Evolutionary conservation across 805 yeast species (phyloP).

Genomic region (Scheffersomyces ergatensis): DNA sequence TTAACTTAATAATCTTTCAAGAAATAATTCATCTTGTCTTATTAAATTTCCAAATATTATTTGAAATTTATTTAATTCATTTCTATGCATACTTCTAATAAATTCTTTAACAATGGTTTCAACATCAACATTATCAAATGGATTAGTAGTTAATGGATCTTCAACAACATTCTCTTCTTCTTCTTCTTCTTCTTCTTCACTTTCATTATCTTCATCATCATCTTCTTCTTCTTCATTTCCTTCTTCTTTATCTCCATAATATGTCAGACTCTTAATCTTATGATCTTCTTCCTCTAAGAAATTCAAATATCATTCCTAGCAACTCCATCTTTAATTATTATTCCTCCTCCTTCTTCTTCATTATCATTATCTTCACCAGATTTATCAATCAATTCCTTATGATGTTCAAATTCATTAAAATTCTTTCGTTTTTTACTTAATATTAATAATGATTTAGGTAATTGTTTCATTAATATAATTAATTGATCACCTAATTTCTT

Average conservation of each 20-base stretch:
- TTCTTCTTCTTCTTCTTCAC: constrained; percentile 21
- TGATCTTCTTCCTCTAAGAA: constrained; percentile 2
- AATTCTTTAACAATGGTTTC: constrained; percentile 3
- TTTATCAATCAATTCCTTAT: background rate
- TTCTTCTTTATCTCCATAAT: constrained; percentile 3
- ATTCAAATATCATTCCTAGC: background rate
- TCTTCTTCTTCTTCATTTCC: constrained; percentile 3
- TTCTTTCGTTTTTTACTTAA: constrained; percentile 63
- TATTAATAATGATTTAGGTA: constrained; percentile 70
- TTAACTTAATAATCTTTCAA: background rate
- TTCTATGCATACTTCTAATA: constrained; percentile 1
- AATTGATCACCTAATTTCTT: constrained; percentile 5
- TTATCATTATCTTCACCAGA: background rate
- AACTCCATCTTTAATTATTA: background rate
- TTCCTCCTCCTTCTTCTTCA: constrained; percentile 3
- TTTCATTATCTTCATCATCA: constrained; percentile 1
- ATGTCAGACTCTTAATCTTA: constrained; percentile 4
- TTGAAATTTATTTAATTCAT: constrained; percentile 1
- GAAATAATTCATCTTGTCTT: constrained; percentile 6
- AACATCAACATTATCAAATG: constrained; percentile 59
- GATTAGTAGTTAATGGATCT: constrained; percentile 69
- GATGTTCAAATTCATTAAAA: constrained; percentile 27
- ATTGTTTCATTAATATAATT: constrained; percentile 39
- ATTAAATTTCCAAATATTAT: constrained; percentile 5
- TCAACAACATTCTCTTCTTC: constrained; percentile 74